Evolutionary conservation across 306 rosid species (phyloP).

Genomic region (Cucurbita maxima): DNA sequence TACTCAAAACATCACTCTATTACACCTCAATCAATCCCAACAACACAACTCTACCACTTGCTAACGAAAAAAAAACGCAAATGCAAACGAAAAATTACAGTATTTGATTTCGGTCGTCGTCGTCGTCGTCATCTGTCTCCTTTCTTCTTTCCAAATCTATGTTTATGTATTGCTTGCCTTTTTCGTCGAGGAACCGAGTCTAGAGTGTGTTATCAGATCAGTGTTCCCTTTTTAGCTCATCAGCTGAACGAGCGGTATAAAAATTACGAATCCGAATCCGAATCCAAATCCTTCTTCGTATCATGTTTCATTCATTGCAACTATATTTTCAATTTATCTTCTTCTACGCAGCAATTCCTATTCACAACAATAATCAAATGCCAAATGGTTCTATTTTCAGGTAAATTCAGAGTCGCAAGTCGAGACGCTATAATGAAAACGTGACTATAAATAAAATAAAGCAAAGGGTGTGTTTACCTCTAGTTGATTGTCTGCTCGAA

Average conservation of each 20-base stretch:
- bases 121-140: slow-evolving; percentile 5
- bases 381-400: neutral
- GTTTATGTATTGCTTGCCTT: slow-evolving; percentile 25
- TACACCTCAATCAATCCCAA: slow-evolving; percentile 77
- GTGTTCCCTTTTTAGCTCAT: slow-evolving; percentile 44
- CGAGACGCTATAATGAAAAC: no score
- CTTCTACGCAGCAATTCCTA: slow-evolving; percentile 84
- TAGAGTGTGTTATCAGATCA: slow-evolving; percentile 36
- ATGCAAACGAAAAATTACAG: slow-evolving; percentile 30
- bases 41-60: slow-evolving; percentile 38
- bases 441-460: slow-evolving; percentile 4
- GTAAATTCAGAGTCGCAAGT: neutral
- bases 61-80: slow-evolving; percentile 7
- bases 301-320: slow-evolving; percentile 19
- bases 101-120: slow-evolving; percentile 32
- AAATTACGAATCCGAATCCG: slow-evolving; percentile 44
- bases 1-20: slow-evolving; percentile 39
- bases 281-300: slow-evolving; percentile 2
- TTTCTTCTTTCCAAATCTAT: slow-evolving; percentile 21
- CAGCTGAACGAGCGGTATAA: slow-evolving; percentile 37
- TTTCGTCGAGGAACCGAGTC: slow-evolving; percentile 52
- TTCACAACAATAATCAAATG: slow-evolving; percentile 5
- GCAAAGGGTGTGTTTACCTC: slow-evolving; percentile 38
- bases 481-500: slow-evolving; percentile 65
- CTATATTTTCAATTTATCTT: slow-evolving; percentile 28